Evolutionary conservation across 495 filamentous ascomycete species (phyloP).

Genomic region (Neurospora sp.): DNA sequence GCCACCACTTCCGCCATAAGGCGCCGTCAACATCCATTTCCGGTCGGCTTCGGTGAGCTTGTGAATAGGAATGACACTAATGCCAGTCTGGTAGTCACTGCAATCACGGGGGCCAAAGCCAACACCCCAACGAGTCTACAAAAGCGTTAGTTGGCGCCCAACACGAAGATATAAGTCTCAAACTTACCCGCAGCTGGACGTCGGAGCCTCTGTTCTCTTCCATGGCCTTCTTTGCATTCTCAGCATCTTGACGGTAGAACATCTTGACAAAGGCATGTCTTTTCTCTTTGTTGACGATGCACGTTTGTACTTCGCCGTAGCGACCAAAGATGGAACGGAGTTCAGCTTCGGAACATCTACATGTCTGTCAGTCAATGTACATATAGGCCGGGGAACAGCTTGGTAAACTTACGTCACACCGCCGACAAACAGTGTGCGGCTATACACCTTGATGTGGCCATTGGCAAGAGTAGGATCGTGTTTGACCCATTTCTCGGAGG

Average conservation of each 20-base stretch:
- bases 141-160: conserved; percentile 11
- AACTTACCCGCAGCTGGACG: conserved; percentile 68
- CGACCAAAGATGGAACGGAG: conserved; percentile 65
- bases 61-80: conserved; percentile 87
- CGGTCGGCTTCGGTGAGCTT: conserved; percentile 90
- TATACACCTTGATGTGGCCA: conserved; percentile 82
- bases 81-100: conserved; percentile 84
- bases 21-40: conserved; percentile 94
- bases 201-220: conserved; percentile 63
- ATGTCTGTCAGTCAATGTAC: conserved; percentile 8
- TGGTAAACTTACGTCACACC: conserved; percentile 70
- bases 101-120: conserved; percentile 96
- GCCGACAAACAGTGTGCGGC: conserved; percentile 90
- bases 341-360: conserved; percentile 66
- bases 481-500: conserved; percentile 61
- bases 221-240: conserved; percentile 82
- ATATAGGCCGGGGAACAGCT: conserved; percentile 7
- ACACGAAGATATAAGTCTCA: conserved; percentile 1
- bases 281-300: conserved; percentile 95
- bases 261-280: conserved; percentile 99
- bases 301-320: conserved; percentile 85
- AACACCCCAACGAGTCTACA: conserved; percentile 88
- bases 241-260: conserved; percentile 76
- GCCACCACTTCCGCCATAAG: conserved; percentile 87
- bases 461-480: conserved; percentile 64